Base-by-base conservation (phyloP, 2,329 filamentous ascomycete genomes). In the Phaeomoniella chlamydospora region DNA sequence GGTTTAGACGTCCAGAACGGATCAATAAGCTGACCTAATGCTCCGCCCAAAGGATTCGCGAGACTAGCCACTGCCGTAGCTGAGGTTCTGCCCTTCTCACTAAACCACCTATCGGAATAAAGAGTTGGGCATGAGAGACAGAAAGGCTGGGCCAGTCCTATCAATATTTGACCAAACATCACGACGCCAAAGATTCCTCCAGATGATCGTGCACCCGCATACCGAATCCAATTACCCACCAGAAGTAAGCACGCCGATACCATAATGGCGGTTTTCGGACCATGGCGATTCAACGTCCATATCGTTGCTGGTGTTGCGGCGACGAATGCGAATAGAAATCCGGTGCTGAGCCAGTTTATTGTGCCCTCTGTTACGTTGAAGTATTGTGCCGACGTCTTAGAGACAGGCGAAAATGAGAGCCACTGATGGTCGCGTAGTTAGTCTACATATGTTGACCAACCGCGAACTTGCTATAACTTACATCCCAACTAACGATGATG, bases 31-130 rank as follows among this genome's bases (percentile, higher is more conserved):
- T 96, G 85, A 3, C 85, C 88, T 34, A 94, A 61, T 4, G 88
- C 88, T 15, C 81, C 87, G 11, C 88, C 88, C 35, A 96, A 70
- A 0, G 88, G 88, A 55, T 94, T 96, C 3, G 88, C 84, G 39
- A 96, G 61, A 41, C 77, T 87, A 15, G 80, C 78, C 22, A 94
- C 51, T 1, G 88, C 90, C 1, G 88, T 96, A 13, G 88, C 88
- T 37, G 80, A 79, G 10, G 94, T 82, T 37, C 90, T 74, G 5
- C 87, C 88, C 9, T 67, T 64, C 48, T 81, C 77, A 2, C 84
- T 87, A 59, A 96, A 96, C 90, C 90, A 96, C 40, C 94, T 64
- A 53, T 94, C 87, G 37, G 83, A 90, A 58, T 93, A 98, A 42
- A 84, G 69, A 0, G 90, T 88, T 1, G 90, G 88, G 0, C 88